Base-by-base conservation (phyloP, 805 yeast species). In the Blastobotrys muscicola region DNA sequence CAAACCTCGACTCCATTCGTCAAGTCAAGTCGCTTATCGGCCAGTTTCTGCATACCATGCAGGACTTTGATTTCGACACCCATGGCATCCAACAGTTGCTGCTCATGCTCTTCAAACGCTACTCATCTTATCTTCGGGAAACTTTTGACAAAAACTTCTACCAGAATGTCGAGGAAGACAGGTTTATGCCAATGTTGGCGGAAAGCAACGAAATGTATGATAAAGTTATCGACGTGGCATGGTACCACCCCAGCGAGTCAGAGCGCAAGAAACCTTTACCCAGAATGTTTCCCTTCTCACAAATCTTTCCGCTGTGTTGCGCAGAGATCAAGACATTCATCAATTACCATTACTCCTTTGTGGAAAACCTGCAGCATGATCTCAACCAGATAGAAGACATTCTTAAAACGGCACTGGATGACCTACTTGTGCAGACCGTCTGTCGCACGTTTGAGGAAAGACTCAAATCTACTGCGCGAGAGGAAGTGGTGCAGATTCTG, bases 251-350 rank as follows among this genome's bases (percentile, higher is more conserved):
- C 3, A 72, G 68, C 43, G 72, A 72, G 11, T 57, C 65, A 1
- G 72, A 75, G 15, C 42, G 37, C 38, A 57, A 58, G 41, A 61
- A 55, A 50, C 62, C 57, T 6, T 75, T 75, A 45, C 82, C 85
- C 2, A 69, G 78, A 47, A 76, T 81, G 0, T 64, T 90, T 42
- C 97, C 97, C 11, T 92, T 90, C 57, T 85, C 95, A 42, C 82
- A 84, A 45, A 78, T 86, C 47, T 89, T 86, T 55, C 89, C 94
- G 20, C 82, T 85, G 65, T 77, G 86, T 29, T 90, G 97, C 61
- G 75, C 85, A 16, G 79, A 84, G 32, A 62, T 85, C 13, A 71
- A 85, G 43, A 72, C 77, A 12, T 76, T 83, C 33, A 71, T 89
- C 14, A 70, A 74, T 26, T 77, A 77, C 46, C 71, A 84, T 41